phyloP scores from a whole-genome alignment of 495 filamentous ascomycete genomes.

The Tuber magnatum region DNA sequence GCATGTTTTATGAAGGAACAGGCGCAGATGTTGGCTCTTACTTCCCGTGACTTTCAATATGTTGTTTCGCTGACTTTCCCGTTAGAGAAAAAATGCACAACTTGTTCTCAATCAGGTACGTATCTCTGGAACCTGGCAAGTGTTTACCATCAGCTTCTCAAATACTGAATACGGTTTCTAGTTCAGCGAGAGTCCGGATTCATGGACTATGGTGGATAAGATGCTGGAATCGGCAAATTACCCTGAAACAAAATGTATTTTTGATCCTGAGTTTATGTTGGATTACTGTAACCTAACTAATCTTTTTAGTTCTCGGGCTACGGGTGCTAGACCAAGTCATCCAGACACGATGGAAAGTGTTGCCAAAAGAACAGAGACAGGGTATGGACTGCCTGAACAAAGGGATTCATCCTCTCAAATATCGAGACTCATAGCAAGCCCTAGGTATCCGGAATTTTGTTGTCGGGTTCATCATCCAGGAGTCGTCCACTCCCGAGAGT shows the following conservation, averaged over 20 bases:
- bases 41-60: slow-evolving; percentile 27
- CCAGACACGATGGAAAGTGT: slow-evolving; percentile 96
- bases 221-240: slow-evolving; percentile 85
- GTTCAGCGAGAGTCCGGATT: slow-evolving; percentile 98
- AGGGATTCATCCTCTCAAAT: slow-evolving; percentile 5
- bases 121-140: slow-evolving; percentile 17
- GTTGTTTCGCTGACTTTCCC: slow-evolving; percentile 29
- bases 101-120: slow-evolving; percentile 86
- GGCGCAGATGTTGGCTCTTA: slow-evolving; percentile 67
- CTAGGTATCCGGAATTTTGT: slow-evolving; percentile 96
- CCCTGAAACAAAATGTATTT: slow-evolving; percentile 89
- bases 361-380: slow-evolving; percentile 91
- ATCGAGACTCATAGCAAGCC: slow-evolving; percentile 33
- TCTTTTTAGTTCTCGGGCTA: slow-evolving; percentile 71
- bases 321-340: slow-evolving; percentile 98
- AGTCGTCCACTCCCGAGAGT: slow-evolving; percentile 77
- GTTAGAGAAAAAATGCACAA: slow-evolving; percentile 94
- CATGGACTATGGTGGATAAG: slow-evolving; percentile 93
- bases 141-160: slow-evolving; percentile 9
- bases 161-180: slow-evolving; percentile 45
- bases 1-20: slow-evolving; percentile 91
- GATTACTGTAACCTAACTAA: slow-evolving; percentile 34
- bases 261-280: not conserved
- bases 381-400: slow-evolving; percentile 48
- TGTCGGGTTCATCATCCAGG: slow-evolving; percentile 92